Percentiles rank a stretch among this genome's conserved stretches.
phyloP scores from a whole-genome alignment of 306 rosid genomes.

The Sophora flavescens region DNA sequence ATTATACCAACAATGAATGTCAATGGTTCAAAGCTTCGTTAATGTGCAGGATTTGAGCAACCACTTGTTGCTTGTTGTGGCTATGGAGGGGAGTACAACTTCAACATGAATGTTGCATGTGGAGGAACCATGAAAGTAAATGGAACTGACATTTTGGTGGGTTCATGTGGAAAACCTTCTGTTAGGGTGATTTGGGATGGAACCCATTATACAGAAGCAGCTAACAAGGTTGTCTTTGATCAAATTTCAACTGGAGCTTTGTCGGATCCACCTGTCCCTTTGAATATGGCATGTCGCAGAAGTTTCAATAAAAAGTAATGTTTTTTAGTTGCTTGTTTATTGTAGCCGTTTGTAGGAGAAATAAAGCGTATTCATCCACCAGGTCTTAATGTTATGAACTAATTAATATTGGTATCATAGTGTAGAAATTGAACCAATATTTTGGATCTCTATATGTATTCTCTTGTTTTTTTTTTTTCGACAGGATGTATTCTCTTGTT shows the following conservation, averaged over 20 bases:
- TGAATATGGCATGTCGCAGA: slow-evolving; percentile 54
- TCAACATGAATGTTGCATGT: slow-evolving; percentile 8
- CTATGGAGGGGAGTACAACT: slow-evolving; percentile 64
- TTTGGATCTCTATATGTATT: too few species aligned
- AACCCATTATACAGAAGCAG: slow-evolving; percentile 62
- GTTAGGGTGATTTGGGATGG: slow-evolving; percentile 64
- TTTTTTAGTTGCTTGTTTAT: background rate
- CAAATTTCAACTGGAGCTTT: slow-evolving; percentile 58
- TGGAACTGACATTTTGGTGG: slow-evolving; percentile 51
- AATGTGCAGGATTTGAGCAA: slow-evolving; percentile 57
- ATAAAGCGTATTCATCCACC: background rate
- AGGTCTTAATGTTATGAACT: background rate
- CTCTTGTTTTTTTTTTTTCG: too few species aligned
- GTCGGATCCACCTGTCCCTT: slow-evolving; percentile 49
- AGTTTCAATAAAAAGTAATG: background rate
- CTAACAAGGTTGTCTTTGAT: slow-evolving; percentile 48
- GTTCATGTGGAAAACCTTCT: slow-evolving; percentile 51
- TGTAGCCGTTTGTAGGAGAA: background rate
- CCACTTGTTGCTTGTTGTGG: slow-evolving; percentile 69
- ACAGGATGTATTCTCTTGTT: too few species aligned
- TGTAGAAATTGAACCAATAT: too few species aligned
- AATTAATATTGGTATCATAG: too few species aligned
- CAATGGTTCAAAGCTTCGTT: background rate
- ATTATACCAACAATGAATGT: background rate
- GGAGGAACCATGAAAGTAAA: slow-evolving; percentile 41